Evolutionary conservation across 2,329 filamentous ascomycete genomes (phyloP), one percentile per base, ranked within the genome.

Genomic region (Pestalotiopsis sp.): DNA sequence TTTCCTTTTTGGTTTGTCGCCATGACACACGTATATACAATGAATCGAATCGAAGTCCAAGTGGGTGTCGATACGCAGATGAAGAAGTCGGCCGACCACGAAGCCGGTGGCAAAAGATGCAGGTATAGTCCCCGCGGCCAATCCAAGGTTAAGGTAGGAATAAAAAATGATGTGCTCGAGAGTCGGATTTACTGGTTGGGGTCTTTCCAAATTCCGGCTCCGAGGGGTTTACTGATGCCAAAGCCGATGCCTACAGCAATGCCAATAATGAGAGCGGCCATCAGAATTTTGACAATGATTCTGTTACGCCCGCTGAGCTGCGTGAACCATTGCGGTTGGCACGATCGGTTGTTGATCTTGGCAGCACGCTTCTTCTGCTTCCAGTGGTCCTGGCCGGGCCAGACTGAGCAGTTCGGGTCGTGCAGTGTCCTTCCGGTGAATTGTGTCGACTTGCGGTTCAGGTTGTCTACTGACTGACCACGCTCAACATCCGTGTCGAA

Each of bases 351-450:
- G 68, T 82, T 84, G 70, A 81, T 81, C 79, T 88, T 88, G 68
- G 85, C 85, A 11, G 81, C 83, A 77, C 85, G 86, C 69, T 86
- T 86, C 80, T 88, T 87, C 69, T 83, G 81, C 76, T 85, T 86
- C 87, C 88, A 89, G 74, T 89, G 84, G 26, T 84, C 82, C 74
- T 87, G 84, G 67, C 85, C 84, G 4, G 88, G 88, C 88, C 88
- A 90, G 20, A 89, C 86, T 58, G 84, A 81, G 72, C 83, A 85
- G 69, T 89, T 86, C 64, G 75, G 78, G 68, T 81, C 81, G 66
- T 82, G 83, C 38, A 75, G 75, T 52, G 73, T 77, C 20, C 74
- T 76, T 67, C 73, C 30, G 68, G 73, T 67, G n/a, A 77, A 72
- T 4, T 78, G 78, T 11, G 64, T 58, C n/a, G 24, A 38, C 68